A percentile compares a stretch with the other conserved stretches of the same genome.
Conservation (phyloP, 2,329 filamentous ascomycete genomes). For the Ceratocystis papillata region DNA sequence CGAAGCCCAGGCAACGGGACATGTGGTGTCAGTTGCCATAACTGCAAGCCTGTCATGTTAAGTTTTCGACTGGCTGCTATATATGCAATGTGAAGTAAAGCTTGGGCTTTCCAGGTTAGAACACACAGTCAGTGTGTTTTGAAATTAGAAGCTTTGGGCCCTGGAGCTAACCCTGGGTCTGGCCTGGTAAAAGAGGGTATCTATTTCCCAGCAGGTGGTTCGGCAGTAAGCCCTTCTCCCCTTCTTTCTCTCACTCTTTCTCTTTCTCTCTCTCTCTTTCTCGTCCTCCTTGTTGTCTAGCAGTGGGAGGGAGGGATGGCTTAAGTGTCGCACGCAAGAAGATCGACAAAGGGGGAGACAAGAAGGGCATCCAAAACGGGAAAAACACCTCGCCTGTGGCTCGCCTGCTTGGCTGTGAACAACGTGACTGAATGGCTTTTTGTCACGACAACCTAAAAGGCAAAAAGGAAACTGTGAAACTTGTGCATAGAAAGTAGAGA, state of each 20-base stretch:
- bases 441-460: neutral
- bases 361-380: neutral
- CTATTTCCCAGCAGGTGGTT: neutral
- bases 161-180: neutral
- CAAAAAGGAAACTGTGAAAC: neutral
- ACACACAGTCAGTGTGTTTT: neutral
- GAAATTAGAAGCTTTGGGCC: slow-evolving; percentile 9
- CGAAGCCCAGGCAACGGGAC: neutral
- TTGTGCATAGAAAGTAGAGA: slow-evolving; percentile 7
- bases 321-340: neutral
- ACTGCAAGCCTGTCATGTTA: neutral
- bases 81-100: neutral
- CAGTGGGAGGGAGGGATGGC: neutral
- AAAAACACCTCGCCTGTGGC: slow-evolving; percentile 15
- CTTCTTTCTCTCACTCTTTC: neutral
- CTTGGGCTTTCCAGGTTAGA: neutral
- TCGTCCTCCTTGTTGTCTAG: neutral
- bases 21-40: neutral
- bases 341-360: slow-evolving; percentile 7
- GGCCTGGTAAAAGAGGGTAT: too few relatives aligned
- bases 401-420: slow-evolving; percentile 20
- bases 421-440: neutral
- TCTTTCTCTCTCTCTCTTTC: neutral
- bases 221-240: neutral
- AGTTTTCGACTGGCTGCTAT: too few relatives aligned